Percentiles rank a stretch among this genome's conserved stretches.
Evolutionary conservation across 164 flowering plant genomes (phyloP).

Genomic region (Annona squamosa): DNA sequence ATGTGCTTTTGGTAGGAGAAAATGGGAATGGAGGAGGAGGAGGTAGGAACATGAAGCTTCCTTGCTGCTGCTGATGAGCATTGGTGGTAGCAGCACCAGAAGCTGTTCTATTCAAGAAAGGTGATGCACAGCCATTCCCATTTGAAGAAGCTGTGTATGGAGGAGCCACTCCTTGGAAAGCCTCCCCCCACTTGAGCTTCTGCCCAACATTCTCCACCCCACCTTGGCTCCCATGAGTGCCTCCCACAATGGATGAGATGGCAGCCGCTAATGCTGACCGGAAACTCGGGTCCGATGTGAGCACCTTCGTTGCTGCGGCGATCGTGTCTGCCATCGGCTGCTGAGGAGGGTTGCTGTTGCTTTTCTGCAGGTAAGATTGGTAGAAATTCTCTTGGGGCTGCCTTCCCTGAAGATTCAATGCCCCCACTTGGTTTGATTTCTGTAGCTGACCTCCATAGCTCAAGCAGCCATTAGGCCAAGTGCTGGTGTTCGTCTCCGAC

Average conservation of each 20-base stretch:
- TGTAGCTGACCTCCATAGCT: slow-evolving; percentile 31
- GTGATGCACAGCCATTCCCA: slow-evolving; percentile 37
- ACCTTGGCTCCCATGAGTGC: slow-evolving; percentile 6
- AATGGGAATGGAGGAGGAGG: slow-evolving; percentile 45
- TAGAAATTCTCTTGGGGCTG: slow-evolving; percentile 36
- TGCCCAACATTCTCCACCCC: slow-evolving; percentile 10
- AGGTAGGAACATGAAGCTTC: slow-evolving; percentile 30
- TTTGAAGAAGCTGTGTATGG: slow-evolving; percentile 19
- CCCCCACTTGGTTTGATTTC: slow-evolving; percentile 26
- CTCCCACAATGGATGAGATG: slow-evolving; percentile 55
- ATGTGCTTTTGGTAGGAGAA: slow-evolving; percentile 22
- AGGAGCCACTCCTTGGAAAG: slow-evolving; percentile 16
- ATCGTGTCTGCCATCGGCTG: slow-evolving; percentile 33
- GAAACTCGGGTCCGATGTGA: slow-evolving; percentile 79
- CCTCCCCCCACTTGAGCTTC: slow-evolving; percentile 33
- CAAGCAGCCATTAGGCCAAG: slow-evolving; percentile 33
- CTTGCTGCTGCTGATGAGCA: slow-evolving; percentile 23
- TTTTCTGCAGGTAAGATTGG: slow-evolving; percentile 38
- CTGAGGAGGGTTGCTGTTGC: slow-evolving; percentile 13
- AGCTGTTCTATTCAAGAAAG: slow-evolving; percentile 33
- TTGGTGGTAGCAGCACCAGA: slow-evolving; percentile 5
- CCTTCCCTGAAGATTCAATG: slow-evolving; percentile 22
- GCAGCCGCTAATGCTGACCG: slow-evolving; percentile 74
- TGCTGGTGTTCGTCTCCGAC: slow-evolving; percentile 22
- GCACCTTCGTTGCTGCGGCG: slow-evolving; percentile 78